A percentile compares a stretch with the other conserved stretches of the same genome.
Evolutionary conservation across 208 protist genomes (phyloP).

Genomic region (Trypanosoma grayi): DNA sequence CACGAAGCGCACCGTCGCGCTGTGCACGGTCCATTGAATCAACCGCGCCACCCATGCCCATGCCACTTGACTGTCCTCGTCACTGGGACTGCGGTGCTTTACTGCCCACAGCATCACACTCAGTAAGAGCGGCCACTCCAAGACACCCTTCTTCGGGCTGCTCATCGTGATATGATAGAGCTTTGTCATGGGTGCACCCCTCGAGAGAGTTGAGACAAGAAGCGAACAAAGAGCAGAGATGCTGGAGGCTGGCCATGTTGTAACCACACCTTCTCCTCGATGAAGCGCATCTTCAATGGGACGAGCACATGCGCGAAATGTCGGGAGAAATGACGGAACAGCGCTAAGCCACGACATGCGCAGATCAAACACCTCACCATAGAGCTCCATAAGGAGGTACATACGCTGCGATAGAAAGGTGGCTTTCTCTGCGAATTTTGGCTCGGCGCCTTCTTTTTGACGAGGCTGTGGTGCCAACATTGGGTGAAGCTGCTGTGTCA

Average conservation of each 20-base stretch:
- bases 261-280: constrained; percentile 22
- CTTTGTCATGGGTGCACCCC: constrained; percentile 74
- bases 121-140: constrained; percentile 85
- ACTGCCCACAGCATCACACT: constrained; percentile 78
- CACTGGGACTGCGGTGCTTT: constrained; percentile 26
- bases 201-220: constrained; percentile 50
- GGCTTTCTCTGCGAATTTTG: constrained; percentile 30
- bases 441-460: constrained; percentile 11
- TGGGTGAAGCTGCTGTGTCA: constrained; percentile 86
- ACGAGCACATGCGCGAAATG: constrained; percentile 29
- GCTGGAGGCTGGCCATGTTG: constrained; percentile 24
- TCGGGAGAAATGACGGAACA: constrained; percentile 57
- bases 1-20: constrained; percentile 71
- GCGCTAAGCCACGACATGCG: constrained; percentile 78
- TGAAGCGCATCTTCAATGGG: constrained; percentile 47
- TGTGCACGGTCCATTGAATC: constrained; percentile 83
- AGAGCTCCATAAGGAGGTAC: constrained; percentile 73
- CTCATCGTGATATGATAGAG: constrained; percentile 88
- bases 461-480: constrained; percentile 24
- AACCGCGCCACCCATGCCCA: constrained; percentile 70
- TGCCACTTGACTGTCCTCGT: constrained; percentile 37
- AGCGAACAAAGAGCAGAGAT: constrained; percentile 74
- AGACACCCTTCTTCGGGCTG: constrained; percentile 39
- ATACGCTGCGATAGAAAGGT: constrained; percentile 75
- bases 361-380: constrained; percentile 75